Percentiles rank a stretch among this genome's conserved stretches.
These are phyloP conservation scores for Pterocarpus santalinus DNA, from an alignment of 306 rosid species.

Conservation along the genomic window DNA sequence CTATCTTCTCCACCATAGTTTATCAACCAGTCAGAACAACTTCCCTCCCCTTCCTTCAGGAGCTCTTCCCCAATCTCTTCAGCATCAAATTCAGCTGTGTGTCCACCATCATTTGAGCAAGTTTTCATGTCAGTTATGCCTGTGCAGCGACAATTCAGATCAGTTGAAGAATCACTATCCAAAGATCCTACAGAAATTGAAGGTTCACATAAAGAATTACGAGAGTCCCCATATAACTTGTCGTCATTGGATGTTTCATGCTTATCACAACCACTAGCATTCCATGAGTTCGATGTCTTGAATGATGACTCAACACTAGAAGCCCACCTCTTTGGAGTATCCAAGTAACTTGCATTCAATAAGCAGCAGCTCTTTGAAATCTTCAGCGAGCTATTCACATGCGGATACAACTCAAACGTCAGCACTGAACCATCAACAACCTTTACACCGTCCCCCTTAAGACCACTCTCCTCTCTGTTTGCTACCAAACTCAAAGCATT, in stretches of 20 bases:
- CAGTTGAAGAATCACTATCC: conserved; percentile 55
- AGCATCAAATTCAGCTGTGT: conserved; percentile 41
- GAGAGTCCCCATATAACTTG: conserved; percentile 22
- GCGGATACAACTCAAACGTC: conserved; percentile 54
- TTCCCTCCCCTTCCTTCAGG: conserved; percentile 64
- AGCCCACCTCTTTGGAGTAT: conserved; percentile 34
- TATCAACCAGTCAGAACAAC: conserved; percentile 55
- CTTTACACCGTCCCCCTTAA: conserved; percentile 42
- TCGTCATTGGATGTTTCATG: conserved; percentile 36
- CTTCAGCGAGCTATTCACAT: conserved; percentile 43
- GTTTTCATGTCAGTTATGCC: conserved; percentile 43
- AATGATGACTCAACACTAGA: conserved; percentile 40
- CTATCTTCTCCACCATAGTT: conserved; percentile 48
- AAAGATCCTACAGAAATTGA: conserved; percentile 41
- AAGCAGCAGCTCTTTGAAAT: conserved; percentile 55
- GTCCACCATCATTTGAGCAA: conserved; percentile 39
- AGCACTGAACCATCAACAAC: conserved; percentile 50
- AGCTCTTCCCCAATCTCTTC: conserved; percentile 48
- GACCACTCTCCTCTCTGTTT: conserved; percentile 35
- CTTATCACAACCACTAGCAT: conserved; percentile 32
- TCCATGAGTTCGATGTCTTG: conserved; percentile 40
- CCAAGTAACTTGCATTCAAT: conserved; percentile 48
- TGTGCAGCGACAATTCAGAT: conserved; percentile 29
- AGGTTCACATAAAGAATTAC: conserved; percentile 45
- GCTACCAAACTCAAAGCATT: conserved; percentile 52